Evolutionary conservation across 225 moss, liverwort and hornwort genomes (phyloP), one percentile per base, ranked within the genome.

Genomic region (Sphagnum tenellum): DNA sequence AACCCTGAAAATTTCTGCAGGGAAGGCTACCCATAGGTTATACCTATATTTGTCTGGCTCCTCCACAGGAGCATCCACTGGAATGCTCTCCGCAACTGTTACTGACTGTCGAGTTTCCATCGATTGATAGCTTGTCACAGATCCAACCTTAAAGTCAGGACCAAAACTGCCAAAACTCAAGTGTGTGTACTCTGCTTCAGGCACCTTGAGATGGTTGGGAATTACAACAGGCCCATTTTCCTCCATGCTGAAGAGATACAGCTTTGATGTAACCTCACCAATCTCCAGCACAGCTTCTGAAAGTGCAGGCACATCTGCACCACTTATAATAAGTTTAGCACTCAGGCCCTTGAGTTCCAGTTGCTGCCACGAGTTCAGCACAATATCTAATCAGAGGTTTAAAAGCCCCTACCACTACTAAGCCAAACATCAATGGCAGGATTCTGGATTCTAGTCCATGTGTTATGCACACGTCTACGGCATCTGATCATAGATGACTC

Each of bases 81-180:
- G 70, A 56, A 68, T 55, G 49, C 66, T 71, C 68, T 87, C 87
- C 29, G 65, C 58, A 53, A 66, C 66, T 46, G 74, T 58, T 8
- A 59, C 46, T 8, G 67, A 46, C 11, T 58, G 48, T 63, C 88
- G 79, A 63, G 78, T 78, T n/a, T 93, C 93, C 67, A 90, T 89
- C 7, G 79, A 67, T 5, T 67, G 85, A 70, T 84, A 86, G 67
- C 72, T 82, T 4, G 88, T 63, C 4, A 87, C 64, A 14, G 87
- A 89, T 47, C 81, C 80, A 2, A 81, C 74, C n/a, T 85, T 82
- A 72, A 92, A 96, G 53, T 86, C 95, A 47, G 93, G 77, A 46
- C 73, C 93, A 64, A 98, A 93, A 79, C 93, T 98, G 7, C 96
- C 96, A 64, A 98, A 98, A 69, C 90, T 93, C 77, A 98, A 71